Evolutionary conservation across 192 early-diverging fungal species (phyloP), one percentile per base, ranked within the genome.

Genomic region (Gryganskiella cystojenkinii): DNA sequence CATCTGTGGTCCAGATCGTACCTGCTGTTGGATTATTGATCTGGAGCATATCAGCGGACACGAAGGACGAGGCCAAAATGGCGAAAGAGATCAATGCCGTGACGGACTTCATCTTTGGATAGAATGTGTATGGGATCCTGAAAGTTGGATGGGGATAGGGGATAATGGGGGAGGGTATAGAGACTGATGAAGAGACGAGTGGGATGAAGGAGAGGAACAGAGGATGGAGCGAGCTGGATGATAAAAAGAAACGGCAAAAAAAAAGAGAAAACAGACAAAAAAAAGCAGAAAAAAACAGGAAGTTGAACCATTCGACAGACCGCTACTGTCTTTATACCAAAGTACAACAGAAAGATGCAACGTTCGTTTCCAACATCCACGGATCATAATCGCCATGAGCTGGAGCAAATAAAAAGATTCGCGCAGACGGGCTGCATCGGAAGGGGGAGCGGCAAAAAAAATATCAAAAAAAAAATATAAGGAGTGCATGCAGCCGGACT

Each of bases 11-110:
- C 73, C 73, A 76, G 52, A 31, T 44, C 3, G 73, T 76, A 25
- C 73, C 73, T 19, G 67, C 58, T 3, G 73, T 76, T 24, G 73
- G 73, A 35, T 76, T 76, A 65, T 76, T 76, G 60, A 76, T 67
- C 60, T 76, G 64, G 35, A 76, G 60, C 73, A 76, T 76, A 54
- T 76, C 73, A 30, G 73, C 65, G 37, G 65, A 57, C 19, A 40
- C 65, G 13, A 43, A n/a, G n/a, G n/a, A 52, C 27, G 57, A 50
- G 27, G 60, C 14, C 24, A 72, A 28, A 24, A 61, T 54, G 11
- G 46, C 45, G 43, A 58, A 53, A 8, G 60, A 42, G 43, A 51
- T 25, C 30, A 64, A 13, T 22, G 60, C 42, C 15, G 44, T 27
- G 37, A 56, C 46, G 54, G 50, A 68, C 73, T 62, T 68, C 64